Evolutionary conservation across 2,329 filamentous ascomycete genomes (phyloP).

Genomic region (Curvularia sp.): DNA sequence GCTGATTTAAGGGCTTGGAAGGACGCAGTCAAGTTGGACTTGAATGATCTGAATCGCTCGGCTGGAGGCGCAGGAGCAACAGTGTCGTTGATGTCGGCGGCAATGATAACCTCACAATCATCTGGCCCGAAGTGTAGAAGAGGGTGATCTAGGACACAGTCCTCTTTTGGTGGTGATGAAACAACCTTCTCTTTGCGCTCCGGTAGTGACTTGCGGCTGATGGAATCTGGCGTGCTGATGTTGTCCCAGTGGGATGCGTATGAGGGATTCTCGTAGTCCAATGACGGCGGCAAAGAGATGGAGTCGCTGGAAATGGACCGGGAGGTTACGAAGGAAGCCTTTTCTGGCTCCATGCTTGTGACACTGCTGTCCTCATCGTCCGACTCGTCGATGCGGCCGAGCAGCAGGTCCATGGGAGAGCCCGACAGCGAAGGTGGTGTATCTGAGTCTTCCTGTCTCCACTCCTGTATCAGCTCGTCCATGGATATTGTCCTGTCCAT

Average conservation of each 20-base stretch:
- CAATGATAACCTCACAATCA: slow-evolving; percentile 45
- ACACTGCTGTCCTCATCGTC: slow-evolving; percentile 52
- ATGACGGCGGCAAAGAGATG: slow-evolving; percentile 56
- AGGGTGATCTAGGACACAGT: slow-evolving; percentile 65
- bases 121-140: slow-evolving; percentile 55
- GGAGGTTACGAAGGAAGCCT: slow-evolving; percentile 44
- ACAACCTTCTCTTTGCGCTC: slow-evolving; percentile 57
- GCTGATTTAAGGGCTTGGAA: slow-evolving; percentile 67
- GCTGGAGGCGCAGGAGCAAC: slow-evolving; percentile 35
- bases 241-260: slow-evolving; percentile 53
- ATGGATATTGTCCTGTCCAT: slow-evolving; percentile 59
- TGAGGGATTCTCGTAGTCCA: slow-evolving; percentile 57
- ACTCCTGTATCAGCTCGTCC: slow-evolving; percentile 64
- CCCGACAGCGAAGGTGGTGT: slow-evolving; percentile 51
- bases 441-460: slow-evolving; percentile 57
- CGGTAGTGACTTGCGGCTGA: slow-evolving; percentile 34
- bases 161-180: slow-evolving; percentile 59
- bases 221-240: slow-evolving; percentile 46
- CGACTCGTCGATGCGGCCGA: slow-evolving; percentile 62
- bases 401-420: slow-evolving; percentile 62
- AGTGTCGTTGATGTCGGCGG: slow-evolving; percentile 39
- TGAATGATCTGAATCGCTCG: slow-evolving; percentile 60
- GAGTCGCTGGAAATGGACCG: slow-evolving; percentile 66
- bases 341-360: slow-evolving; percentile 56
- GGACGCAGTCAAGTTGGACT: slow-evolving; percentile 69